Evolutionary conservation across 805 yeast genomes (phyloP).

Genomic region (Saccharomycopsis javanensis): DNA sequence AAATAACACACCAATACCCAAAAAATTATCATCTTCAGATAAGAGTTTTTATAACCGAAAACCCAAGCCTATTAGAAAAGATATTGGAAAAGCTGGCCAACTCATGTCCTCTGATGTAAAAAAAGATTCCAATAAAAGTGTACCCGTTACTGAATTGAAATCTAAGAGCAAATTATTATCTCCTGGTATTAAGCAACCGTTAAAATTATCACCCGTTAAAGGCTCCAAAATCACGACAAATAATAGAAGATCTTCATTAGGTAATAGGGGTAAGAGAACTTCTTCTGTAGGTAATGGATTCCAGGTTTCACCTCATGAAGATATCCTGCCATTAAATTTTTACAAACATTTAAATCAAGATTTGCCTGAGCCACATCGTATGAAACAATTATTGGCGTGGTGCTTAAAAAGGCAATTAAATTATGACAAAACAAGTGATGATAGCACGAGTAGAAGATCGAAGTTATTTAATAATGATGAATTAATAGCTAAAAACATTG

Average conservation of each 20-base stretch:
- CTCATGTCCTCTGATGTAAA: not conserved
- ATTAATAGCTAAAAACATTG: constrained; percentile 38
- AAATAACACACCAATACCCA: not conserved
- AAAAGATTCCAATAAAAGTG: not conserved
- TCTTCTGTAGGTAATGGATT: constrained; percentile 71
- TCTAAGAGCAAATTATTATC: not conserved
- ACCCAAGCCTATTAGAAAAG: not conserved
- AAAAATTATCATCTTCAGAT: not conserved
- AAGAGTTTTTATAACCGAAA: not conserved
- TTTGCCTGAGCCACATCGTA: constrained; percentile 61
- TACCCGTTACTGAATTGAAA: not conserved
- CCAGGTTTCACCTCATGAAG: constrained; percentile 55
- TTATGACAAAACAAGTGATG: constrained; percentile 21
- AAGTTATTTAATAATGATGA: constrained; percentile 23
- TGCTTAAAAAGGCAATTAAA: constrained; percentile 42
- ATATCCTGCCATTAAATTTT: constrained; percentile 44
- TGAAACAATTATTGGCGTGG: constrained; percentile 65
- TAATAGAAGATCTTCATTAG: constrained; percentile 41
- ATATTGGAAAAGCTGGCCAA: not conserved
- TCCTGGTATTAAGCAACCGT: constrained; percentile 15
- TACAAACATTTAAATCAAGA: constrained; percentile 52
- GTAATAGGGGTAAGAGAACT: constrained; percentile 58
- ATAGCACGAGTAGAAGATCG: constrained; percentile 21
- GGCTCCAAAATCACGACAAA: constrained; percentile 22
- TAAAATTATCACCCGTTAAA: constrained; percentile 19